Base-by-base conservation (phyloP, 2,329 filamentous ascomycete species). In the Orbilia blumenaviensis region DNA sequence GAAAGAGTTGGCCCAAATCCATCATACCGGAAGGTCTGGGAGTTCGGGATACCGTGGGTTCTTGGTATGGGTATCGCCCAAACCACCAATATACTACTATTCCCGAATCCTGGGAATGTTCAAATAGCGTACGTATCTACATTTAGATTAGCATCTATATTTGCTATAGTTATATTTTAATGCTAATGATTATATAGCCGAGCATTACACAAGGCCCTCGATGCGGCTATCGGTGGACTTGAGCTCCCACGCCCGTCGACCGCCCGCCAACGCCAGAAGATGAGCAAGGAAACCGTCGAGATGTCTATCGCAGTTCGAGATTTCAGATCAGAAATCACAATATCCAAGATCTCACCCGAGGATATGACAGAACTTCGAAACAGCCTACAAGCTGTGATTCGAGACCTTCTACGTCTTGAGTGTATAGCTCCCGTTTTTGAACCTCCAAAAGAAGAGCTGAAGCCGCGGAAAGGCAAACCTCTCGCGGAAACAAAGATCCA, bases 241-340 rank as follows among this genome's bases (percentile, higher is more conserved):
- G 79, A 80, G 7, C 79, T 85, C 16, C 83, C 84, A 2, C 81
- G 82, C 27, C 54, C 80, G 48, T 81, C 84, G 68, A 81, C 80
- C 12, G 74, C 81, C 9, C 79, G 77, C 38, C 80, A 82, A 76
- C 84, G 85, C 32, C 83, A 85, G 46, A 82, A 84, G 38, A 81
- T 89, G 16, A 84, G 85, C 3, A 84, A 84, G 74, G 84, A 85
- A 0, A 88, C 88, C 71, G 86, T 89, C 72, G 84, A 87, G 68
- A 82, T 89, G 64, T 88, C 87, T 12, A 83, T 87, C 76, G 85
- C 85, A 1, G 85, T 87, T 73, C 84, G 87, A 80, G 88, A 89
- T 78, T 84, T 89, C 72, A 84, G 84, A 10, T 84, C 88, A 62
- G 87, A 89, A 64, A 83, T 88, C n/a, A 86, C 87, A 0, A 81